A percentile compares a stretch with the other conserved stretches of the same genome.
Conservation (phyloP, 1,284 basidiomycete genomes). For the Lentinus polychrous region DNA sequence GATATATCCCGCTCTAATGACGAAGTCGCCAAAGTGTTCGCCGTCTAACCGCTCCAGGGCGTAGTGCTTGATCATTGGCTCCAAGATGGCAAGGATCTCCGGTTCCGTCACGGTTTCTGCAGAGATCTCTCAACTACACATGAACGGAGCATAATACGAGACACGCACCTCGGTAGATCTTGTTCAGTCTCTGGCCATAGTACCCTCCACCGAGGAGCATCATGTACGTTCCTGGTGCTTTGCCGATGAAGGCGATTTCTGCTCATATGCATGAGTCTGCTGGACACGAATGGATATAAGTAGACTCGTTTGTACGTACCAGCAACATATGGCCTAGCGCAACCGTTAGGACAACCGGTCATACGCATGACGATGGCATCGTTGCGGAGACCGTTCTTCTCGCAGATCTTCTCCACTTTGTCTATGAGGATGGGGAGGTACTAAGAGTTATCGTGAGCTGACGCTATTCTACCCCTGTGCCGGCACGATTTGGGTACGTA, state of each 20-base stretch:
- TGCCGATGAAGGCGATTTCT: constrained; percentile 96
- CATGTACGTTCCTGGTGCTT: constrained; percentile 88
- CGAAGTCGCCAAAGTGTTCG: constrained; percentile 95
- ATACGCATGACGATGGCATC: constrained; percentile 97
- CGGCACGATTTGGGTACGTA: constrained; percentile 29
- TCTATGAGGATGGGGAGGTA: constrained; percentile 93
- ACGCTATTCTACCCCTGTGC: constrained; percentile 7
- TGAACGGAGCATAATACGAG: background rate
- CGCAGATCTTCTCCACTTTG: constrained; percentile 94
- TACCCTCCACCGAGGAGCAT: constrained; percentile 98
- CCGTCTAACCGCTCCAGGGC: constrained; percentile 85
- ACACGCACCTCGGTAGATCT: constrained; percentile 73
- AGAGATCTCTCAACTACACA: constrained; percentile 11
- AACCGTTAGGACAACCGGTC: constrained; percentile 95
- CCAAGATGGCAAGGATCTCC: constrained; percentile 87
- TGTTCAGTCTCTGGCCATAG: constrained; percentile 89
- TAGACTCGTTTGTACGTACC: constrained; percentile 34
- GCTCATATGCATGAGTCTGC: constrained; percentile 11
- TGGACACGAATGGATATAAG: background rate
- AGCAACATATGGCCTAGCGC: constrained; percentile 91
- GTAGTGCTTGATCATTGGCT: constrained; percentile 91
- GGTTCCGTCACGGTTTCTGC: constrained; percentile 88
- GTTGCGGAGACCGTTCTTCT: constrained; percentile 87
- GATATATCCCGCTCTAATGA: constrained; percentile 84
- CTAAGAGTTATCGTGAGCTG: constrained; percentile 27